These are phyloP conservation scores for Pestalotiopsis sp. DNA, from an alignment of 2,329 filamentous ascomycete genomes.

Conservation along the genomic window DNA sequence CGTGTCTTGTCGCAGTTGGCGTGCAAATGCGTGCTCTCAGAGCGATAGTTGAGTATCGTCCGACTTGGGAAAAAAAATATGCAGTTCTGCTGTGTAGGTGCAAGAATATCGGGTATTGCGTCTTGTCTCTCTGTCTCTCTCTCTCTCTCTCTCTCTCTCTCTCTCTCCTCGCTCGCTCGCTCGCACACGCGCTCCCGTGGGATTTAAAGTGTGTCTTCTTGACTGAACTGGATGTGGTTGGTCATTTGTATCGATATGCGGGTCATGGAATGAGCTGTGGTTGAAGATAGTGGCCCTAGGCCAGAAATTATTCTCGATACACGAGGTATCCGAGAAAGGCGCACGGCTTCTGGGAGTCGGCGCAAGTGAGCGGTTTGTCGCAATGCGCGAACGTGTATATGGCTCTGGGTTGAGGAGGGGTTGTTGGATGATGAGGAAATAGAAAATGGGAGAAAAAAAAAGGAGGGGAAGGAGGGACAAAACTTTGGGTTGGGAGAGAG, in stretches of 20 bases:
- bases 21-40: slow-evolving; percentile 34
- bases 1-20: slow-evolving; percentile 25
- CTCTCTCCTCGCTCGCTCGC: slow-evolving; percentile 42
- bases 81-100: slow-evolving; percentile 32
- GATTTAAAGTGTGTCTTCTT: slow-evolving; percentile 70
- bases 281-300: slow-evolving; percentile 36
- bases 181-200: slow-evolving; percentile 64
- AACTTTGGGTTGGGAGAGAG: slow-evolving; percentile 20
- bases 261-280: slow-evolving; percentile 54
- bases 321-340: slow-evolving; percentile 30
- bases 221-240: slow-evolving; percentile 48
- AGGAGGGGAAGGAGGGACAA: slow-evolving; percentile 32
- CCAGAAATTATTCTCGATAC: slow-evolving; percentile 28
- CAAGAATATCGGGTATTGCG: neutral
- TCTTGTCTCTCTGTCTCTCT: neutral
- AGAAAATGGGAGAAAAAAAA: slow-evolving; percentile 28
- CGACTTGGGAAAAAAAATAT: slow-evolving; percentile 28
- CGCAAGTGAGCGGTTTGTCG: slow-evolving; percentile 18
- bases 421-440: slow-evolving; percentile 26
- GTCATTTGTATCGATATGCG: slow-evolving; percentile 53
- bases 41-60: slow-evolving; percentile 63
- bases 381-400: slow-evolving; percentile 23
- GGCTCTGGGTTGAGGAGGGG: slow-evolving; percentile 25
- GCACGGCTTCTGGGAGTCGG: slow-evolving; percentile 29
- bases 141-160: neutral